Percentiles rank a stretch among this genome's conserved stretches.
Evolutionary conservation across 2,329 filamentous ascomycete species (phyloP).

Genomic region (Gliomastix tumulicola): DNA sequence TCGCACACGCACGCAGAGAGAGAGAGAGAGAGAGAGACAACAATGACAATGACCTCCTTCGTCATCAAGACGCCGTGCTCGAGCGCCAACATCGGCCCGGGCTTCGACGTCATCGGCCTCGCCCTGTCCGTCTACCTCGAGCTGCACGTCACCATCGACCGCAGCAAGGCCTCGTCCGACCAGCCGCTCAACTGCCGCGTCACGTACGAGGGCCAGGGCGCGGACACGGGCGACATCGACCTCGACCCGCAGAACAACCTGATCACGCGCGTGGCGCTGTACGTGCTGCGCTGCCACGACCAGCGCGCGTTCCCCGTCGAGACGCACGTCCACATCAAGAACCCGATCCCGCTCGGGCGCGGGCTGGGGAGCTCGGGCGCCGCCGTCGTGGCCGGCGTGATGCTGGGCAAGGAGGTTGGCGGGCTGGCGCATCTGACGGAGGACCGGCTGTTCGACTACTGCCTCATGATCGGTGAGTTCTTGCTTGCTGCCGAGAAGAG

Average conservation of each 20-base stretch:
- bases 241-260: slow-evolving; percentile 83
- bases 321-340: slow-evolving; percentile 91
- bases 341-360: slow-evolving; percentile 87
- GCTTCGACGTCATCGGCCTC: slow-evolving; percentile 96
- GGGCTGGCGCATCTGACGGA: slow-evolving; percentile 66
- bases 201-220: slow-evolving; percentile 81
- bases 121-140: slow-evolving; percentile 92
- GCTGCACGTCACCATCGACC: slow-evolving; percentile 71
- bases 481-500: background rate
- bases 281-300: slow-evolving; percentile 88
- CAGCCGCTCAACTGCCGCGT: slow-evolving; percentile 78
- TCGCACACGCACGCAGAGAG: too few relatives aligned
- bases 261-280: slow-evolving; percentile 88
- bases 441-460: slow-evolving; percentile 87
- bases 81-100: slow-evolving; percentile 94
- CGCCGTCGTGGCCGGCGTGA: slow-evolving; percentile 91
- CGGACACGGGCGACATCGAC: slow-evolving; percentile 65
- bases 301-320: slow-evolving; percentile 76
- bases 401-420: slow-evolving; percentile 84
- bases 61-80: slow-evolving; percentile 82
- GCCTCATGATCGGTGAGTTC: slow-evolving; percentile 86
- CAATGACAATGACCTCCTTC: slow-evolving; percentile 59
- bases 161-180: slow-evolving; percentile 42
- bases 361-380: slow-evolving; percentile 94
- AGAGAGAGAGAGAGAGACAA: too few relatives aligned